Base-by-base conservation (phyloP, 768 basidiomycete species). In the Butyriboletus loyo region DNA sequence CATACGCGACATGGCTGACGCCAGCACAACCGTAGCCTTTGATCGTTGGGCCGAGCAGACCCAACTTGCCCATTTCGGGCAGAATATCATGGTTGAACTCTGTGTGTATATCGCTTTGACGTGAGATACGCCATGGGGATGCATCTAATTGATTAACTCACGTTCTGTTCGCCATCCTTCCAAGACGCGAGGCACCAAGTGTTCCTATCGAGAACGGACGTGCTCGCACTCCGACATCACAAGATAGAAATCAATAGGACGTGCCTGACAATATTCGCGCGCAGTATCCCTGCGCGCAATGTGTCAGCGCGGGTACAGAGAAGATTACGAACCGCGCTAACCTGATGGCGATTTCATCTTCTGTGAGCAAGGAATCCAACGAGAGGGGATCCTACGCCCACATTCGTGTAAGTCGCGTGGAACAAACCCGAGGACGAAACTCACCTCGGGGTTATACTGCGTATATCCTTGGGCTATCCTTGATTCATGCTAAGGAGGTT, bases 11-110 rank as follows among this genome's bases (percentile, higher is more conserved):
- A 60, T 85, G 87, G 60, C 86, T 89, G 17, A 83, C 86, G 21
- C 96, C 95, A 0, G 96, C 95, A 64, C 96, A 98, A 22, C 90
- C 93, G 58, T 97, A 97, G 1, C 92, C 95, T 53, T 86, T 69
- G 57, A 98, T 98, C 0, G 95, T 98, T 2, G 95, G 86, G 0
- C 96, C 96, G 1, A 98, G 77, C 14, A 98, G 73, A 2, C 96
- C 96, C 4, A 98, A 75, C 55, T 85, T 81, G 5, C 96, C 96
- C 95, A 98, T 97, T 68, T 96, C 92, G 9, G 84, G 82, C 21
- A 98, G 75, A 45, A 92, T 84, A 7, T 77, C 73, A 53, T 77
- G 77, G 69, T 94, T 79, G 70, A 92, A 95, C 63, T 87, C 90
- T 91, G 65, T 19, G 35, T 19, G 53, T 21, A 10, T 24, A 17